These are phyloP conservation scores for Cinnamomum chago DNA, from an alignment of 164 flowering plant genomes.

Conservation along the genomic window DNA sequence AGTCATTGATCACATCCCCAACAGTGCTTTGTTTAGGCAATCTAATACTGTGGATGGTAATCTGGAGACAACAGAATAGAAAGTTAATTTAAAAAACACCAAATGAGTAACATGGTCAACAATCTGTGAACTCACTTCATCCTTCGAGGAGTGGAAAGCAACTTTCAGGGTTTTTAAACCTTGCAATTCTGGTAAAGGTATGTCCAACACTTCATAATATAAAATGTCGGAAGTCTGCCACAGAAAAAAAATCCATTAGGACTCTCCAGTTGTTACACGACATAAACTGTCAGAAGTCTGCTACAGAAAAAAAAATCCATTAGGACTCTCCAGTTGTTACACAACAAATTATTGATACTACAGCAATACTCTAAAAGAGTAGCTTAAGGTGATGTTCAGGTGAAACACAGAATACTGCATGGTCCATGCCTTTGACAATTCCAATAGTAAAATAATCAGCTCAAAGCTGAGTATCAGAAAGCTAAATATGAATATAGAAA, in stretches of 20 bases:
- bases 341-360: not conserved
- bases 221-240: conserved; percentile 77
- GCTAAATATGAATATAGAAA: not conserved
- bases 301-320: no score
- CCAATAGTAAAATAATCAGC: not conserved
- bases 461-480: not conserved
- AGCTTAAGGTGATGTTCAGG: not conserved
- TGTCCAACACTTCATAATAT: conserved; percentile 92
- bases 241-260: not conserved
- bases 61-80: conserved; percentile 38
- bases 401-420: not conserved
- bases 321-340: not conserved
- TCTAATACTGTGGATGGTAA: conserved; percentile 72
- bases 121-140: conserved; percentile 50
- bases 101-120: not conserved
- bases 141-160: conserved; percentile 80
- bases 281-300: conserved; percentile 49
- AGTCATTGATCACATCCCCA: conserved; percentile 79
- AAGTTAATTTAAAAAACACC: not conserved
- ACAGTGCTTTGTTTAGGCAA: conserved; percentile 90
- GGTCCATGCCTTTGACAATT: not conserved
- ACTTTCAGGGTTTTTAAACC: conserved; percentile 86
- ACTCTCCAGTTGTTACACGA: not conserved
- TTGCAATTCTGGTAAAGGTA: conserved; percentile 90
- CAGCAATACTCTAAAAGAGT: not conserved